A percentile compares a stretch with the other conserved stretches of the same genome.
Conservation (phyloP, 2,329 filamentous ascomycete species). For the Fusarium pseudograminearum region DNA sequence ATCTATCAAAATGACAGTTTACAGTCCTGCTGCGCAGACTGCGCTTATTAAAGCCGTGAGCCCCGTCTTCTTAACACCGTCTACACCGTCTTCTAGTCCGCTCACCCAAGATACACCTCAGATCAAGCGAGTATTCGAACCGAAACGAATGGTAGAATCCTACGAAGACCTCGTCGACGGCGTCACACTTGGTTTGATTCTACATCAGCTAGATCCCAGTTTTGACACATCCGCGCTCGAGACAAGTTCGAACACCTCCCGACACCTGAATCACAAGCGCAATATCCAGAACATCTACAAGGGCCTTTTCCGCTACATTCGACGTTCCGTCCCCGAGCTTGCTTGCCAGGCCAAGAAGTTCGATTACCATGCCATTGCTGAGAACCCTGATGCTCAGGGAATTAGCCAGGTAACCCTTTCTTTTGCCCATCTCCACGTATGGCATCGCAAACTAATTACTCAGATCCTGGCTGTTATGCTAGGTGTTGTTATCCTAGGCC, state of each 20-base stretch:
- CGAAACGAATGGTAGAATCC: slow-evolving; percentile 61
- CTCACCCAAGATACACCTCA: slow-evolving; percentile 36
- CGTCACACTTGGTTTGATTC: slow-evolving; percentile 65
- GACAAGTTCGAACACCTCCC: slow-evolving; percentile 56
- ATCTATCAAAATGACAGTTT: slow-evolving; percentile 52
- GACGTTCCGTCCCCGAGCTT: slow-evolving; percentile 64
- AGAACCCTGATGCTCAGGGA: slow-evolving; percentile 66
- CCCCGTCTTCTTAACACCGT: slow-evolving; percentile 25
- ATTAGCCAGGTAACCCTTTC: slow-evolving; percentile 61
- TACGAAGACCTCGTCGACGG: slow-evolving; percentile 66
- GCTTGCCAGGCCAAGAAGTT: slow-evolving; percentile 64
- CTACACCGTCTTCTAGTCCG: slow-evolving; percentile 11
- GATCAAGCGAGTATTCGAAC: slow-evolving; percentile 57
- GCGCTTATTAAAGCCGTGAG: slow-evolving; percentile 69
- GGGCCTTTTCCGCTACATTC: slow-evolving; percentile 67
- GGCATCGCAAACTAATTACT: slow-evolving; percentile 3
- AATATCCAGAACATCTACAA: slow-evolving; percentile 67
- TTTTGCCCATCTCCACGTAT: background rate
- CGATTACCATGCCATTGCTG: slow-evolving; percentile 69
- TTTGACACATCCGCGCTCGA: slow-evolving; percentile 69
- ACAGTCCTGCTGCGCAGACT: slow-evolving; percentile 60
- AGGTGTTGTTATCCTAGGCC: slow-evolving; percentile 69
- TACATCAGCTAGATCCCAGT: slow-evolving; percentile 68
- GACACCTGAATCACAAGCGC: slow-evolving; percentile 62
- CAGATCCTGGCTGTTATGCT: slow-evolving; percentile 73